These are phyloP conservation scores for Suillus tomentosus DNA, from an alignment of 768 basidiomycete genomes.

Conservation along the genomic window DNA sequence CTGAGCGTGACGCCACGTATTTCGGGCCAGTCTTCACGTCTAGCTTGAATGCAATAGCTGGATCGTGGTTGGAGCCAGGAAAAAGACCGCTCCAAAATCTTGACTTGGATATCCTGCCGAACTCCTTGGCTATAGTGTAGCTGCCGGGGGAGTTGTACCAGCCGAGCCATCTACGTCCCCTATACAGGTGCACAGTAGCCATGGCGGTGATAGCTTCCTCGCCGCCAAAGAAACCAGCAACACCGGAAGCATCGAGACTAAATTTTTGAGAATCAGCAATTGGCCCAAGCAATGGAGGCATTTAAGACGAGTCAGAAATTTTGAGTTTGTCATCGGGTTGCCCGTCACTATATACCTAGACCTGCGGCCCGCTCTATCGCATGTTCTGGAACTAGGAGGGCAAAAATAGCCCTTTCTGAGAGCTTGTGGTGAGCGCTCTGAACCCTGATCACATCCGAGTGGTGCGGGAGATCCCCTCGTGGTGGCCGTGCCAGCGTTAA, in stretches of 20 bases:
- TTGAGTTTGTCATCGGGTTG: no score
- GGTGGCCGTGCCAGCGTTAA: not conserved
- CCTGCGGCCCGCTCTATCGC: no score
- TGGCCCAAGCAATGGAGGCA: constrained; percentile 22
- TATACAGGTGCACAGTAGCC: constrained; percentile 29
- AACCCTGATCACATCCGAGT: not conserved
- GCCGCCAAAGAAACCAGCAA: constrained; percentile 38
- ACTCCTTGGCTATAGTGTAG: constrained; percentile 30
- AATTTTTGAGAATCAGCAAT: constrained; percentile 16
- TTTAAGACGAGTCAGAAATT: no score
- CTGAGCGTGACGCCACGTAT: constrained; percentile 27
- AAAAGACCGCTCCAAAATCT: constrained; percentile 29
- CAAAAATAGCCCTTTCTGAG: not conserved
- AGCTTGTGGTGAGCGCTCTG: not conserved
- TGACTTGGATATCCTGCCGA: constrained; percentile 28
- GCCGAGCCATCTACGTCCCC: constrained; percentile 34
- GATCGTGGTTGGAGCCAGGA: constrained; percentile 24
- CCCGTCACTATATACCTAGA: constrained; percentile 1
- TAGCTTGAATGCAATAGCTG: constrained; percentile 26
- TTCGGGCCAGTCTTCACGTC: constrained; percentile 30
- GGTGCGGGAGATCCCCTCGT: not conserved
- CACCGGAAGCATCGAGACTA: constrained; percentile 29
- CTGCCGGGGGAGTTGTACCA: constrained; percentile 40
- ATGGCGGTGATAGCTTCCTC: constrained; percentile 35
- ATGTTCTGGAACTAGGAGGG: not conserved